A percentile compares a stretch with the other conserved stretches of the same genome.
These are phyloP conservation scores for Nidula microcarpa DNA, from an alignment of 768 basidiomycete genomes.

Conservation along the genomic window DNA sequence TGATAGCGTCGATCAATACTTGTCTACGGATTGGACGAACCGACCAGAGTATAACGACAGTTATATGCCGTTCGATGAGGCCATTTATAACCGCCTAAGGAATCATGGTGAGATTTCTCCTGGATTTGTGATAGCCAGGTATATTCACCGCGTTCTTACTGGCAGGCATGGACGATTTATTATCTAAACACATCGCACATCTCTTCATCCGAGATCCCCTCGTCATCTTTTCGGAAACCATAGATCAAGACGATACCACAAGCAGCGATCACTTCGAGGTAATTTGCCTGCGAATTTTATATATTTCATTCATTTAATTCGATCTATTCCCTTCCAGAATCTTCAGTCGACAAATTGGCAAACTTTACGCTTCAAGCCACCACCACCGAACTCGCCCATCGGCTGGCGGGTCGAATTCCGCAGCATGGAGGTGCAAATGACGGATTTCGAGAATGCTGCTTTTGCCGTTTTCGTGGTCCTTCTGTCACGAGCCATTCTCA, in stretches of 20 bases:
- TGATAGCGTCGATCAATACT: constrained; percentile 92
- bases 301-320: background rate
- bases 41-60: constrained; percentile 94
- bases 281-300: background rate
- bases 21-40: constrained; percentile 84
- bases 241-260: constrained; percentile 83
- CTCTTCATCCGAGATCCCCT: constrained; percentile 97
- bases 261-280: constrained; percentile 98
- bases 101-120: constrained; percentile 60
- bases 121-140: background rate
- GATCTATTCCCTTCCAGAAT: constrained; percentile 49
- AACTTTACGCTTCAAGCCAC: constrained; percentile 97
- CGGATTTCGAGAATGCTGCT: constrained; percentile 98
- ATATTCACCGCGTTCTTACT: background rate
- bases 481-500: constrained; percentile 89
- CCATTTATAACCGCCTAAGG: constrained; percentile 68
- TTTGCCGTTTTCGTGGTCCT: constrained; percentile 94
- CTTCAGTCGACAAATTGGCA: constrained; percentile 99
- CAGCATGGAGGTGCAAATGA: constrained; percentile 98
- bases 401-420: constrained; percentile 99
- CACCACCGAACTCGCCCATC: constrained; percentile 86
- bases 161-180: constrained; percentile 77
- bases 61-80: constrained; percentile 71
- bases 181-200: constrained; percentile 92
- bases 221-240: constrained; percentile 90